Evolutionary conservation across 169 alveolate genomes (phyloP).

Genomic region (Plasmodium chabaudi): DNA sequence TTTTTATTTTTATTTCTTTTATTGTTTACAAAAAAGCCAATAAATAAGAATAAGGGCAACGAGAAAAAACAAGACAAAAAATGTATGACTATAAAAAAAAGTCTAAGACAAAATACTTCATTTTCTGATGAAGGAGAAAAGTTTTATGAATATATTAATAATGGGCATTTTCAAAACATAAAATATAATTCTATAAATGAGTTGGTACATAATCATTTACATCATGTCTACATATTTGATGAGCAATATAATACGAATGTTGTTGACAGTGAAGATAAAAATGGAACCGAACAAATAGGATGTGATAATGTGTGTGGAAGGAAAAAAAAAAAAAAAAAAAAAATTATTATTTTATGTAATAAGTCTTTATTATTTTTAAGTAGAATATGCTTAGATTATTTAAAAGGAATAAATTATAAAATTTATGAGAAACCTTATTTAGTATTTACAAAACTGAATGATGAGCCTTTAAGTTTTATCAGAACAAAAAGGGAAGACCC

Average conservation of each 20-base stretch:
- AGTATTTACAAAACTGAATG: not conserved
- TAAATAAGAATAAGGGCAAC: not conserved
- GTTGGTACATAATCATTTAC: slow-evolving; percentile 20
- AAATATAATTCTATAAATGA: slow-evolving; percentile 9
- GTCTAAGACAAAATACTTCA: slow-evolving; percentile 11
- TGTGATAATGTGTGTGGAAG: not conserved
- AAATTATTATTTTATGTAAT: slow-evolving; percentile 32
- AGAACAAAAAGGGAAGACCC: too few species aligned
- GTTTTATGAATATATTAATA: not conserved
- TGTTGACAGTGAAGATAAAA: not conserved
- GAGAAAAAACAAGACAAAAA: not conserved
- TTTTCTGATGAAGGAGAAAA: not conserved
- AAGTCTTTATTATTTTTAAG: slow-evolving; percentile 27
- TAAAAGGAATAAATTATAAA: not conserved
- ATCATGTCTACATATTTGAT: slow-evolving; percentile 26
- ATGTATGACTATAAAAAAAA: slow-evolving; percentile 3
- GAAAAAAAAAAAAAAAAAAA: not conserved
- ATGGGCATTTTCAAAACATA: slow-evolving; percentile 12
- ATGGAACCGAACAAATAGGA: slow-evolving; percentile 1
- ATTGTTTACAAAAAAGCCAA: slow-evolving; percentile 15
- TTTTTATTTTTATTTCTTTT: slow-evolving; percentile 56
- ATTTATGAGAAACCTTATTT: not conserved
- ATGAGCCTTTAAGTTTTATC: too few species aligned
- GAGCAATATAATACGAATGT: slow-evolving; percentile 4
- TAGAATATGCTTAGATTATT: slow-evolving; percentile 17